phyloP scores from a whole-genome alignment of 2,329 filamentous ascomycete genomes.

The Ophiocordyceps camponoti-rufipedis region DNA sequence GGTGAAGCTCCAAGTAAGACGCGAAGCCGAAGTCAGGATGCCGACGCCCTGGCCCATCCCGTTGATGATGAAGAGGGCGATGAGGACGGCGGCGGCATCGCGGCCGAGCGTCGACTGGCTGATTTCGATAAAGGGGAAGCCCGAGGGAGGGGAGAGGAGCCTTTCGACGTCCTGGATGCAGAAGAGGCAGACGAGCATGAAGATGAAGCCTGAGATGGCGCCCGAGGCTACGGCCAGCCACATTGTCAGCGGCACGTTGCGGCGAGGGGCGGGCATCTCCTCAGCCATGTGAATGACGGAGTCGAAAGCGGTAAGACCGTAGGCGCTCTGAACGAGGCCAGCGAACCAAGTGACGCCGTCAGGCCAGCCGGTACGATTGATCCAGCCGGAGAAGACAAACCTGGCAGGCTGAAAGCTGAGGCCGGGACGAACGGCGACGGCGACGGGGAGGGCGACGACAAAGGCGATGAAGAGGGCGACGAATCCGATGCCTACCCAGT shows the following conservation, averaged over 20 bases:
- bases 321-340: conserved; percentile 36
- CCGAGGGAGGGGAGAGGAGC: conserved; percentile 19
- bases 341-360: conserved; percentile 39
- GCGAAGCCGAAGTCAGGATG: conserved; percentile 30
- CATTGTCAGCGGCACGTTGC: conserved; percentile 30
- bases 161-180: conserved; percentile 26
- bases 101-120: conserved; percentile 17
- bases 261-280: conserved; percentile 32
- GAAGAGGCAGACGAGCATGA: conserved; percentile 33
- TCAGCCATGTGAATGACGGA: conserved; percentile 40
- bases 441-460: conserved; percentile 29
- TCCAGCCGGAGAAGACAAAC: conserved; percentile 33
- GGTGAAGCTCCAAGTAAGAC: conserved; percentile 35
- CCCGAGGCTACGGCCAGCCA: conserved; percentile 31
- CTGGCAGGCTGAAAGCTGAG: conserved; percentile 27
- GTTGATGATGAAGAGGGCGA: conserved; percentile 36
- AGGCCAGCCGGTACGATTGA: conserved; percentile 28
- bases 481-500: conserved; percentile 35
- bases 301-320: conserved; percentile 36
- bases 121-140: conserved; percentile 30
- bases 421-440: conserved; percentile 24
- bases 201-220: conserved; percentile 28
- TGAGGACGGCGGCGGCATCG: conserved; percentile 22
- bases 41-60: conserved; percentile 34
- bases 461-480: conserved; percentile 32